A percentile compares a stretch with the other conserved stretches of the same genome.
phyloP scores from a whole-genome alignment of 345 rosid species.

The Gossypioides kirkii region DNA sequence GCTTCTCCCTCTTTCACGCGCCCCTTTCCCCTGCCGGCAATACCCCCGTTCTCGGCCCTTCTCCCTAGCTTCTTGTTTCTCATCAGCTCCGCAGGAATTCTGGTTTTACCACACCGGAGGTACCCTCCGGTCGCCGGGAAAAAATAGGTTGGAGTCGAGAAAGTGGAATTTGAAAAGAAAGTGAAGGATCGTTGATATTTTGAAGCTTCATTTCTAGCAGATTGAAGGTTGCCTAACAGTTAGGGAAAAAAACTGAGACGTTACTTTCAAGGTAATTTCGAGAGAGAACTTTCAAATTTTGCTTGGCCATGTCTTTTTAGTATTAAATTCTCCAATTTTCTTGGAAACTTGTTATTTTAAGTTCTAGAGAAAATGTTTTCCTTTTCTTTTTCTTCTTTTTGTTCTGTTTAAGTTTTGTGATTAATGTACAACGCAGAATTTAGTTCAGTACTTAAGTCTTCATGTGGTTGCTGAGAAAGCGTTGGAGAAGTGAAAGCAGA shows the following conservation, averaged over 20 bases:
- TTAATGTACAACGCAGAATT: neutral
- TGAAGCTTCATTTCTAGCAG: constrained; percentile 1
- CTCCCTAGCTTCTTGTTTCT: neutral
- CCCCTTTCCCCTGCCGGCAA: constrained; percentile 33
- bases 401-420: neutral
- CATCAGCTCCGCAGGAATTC: constrained; percentile 10
- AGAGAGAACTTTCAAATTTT: neutral
- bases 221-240: constrained; percentile 21
- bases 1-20: constrained; percentile 26
- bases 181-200: constrained; percentile 17
- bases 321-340: neutral
- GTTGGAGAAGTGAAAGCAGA: neutral
- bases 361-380: neutral
- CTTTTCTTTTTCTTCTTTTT: neutral
- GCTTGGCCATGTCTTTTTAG: neutral
- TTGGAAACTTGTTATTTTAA: neutral
- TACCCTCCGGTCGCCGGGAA: constrained; percentile 23
- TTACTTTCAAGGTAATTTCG: constrained; percentile 19
- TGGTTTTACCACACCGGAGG: constrained; percentile 20
- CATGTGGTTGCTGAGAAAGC: neutral
- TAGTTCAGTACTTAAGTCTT: neutral
- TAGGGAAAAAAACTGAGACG: constrained; percentile 19
- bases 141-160: constrained; percentile 8
- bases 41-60: constrained; percentile 21
- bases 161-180: constrained; percentile 16